Percentiles rank a stretch among this genome's conserved stretches.
These are phyloP conservation scores for Microglena sp. DNA, from an alignment of 139 green algal genomes.

Conservation along the genomic window DNA sequence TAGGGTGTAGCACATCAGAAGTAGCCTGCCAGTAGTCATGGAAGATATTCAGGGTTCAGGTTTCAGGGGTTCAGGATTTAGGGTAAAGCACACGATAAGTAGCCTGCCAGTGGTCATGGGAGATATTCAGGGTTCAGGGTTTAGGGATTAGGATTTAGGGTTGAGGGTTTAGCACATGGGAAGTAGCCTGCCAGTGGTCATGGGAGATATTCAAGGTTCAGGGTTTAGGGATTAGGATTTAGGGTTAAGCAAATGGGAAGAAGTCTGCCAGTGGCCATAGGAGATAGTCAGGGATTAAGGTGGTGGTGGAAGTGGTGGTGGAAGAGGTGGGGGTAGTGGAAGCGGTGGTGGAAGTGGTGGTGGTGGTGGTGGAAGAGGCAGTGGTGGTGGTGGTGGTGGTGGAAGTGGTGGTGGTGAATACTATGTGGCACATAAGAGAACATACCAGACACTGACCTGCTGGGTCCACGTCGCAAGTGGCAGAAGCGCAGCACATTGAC, in stretches of 20 bases:
- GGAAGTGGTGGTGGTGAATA: neutral
- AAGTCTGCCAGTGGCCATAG: neutral
- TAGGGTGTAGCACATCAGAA: neutral
- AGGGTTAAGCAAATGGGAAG: neutral
- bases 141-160: no score
- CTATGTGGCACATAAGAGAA: neutral
- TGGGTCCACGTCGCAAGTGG: neutral
- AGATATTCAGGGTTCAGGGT: neutral
- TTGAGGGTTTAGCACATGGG: neutral
- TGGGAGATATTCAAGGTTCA: neutral
- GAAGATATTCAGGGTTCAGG: neutral
- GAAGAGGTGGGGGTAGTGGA: neutral
- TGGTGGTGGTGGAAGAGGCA: neutral
- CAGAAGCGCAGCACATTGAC: slow-evolving; percentile 80
- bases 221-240: neutral
- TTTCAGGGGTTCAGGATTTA: neutral
- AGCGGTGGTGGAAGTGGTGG: neutral
- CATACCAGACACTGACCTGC: neutral
- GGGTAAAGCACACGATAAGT: neutral
- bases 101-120: neutral
- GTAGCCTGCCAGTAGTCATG: no score
- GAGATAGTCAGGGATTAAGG: neutral
- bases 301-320: no score
- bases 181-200: no score
- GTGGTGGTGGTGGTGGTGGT: no score